Base-by-base conservation (phyloP, 768 basidiomycete genomes). In the Boletellus ananas region DNA sequence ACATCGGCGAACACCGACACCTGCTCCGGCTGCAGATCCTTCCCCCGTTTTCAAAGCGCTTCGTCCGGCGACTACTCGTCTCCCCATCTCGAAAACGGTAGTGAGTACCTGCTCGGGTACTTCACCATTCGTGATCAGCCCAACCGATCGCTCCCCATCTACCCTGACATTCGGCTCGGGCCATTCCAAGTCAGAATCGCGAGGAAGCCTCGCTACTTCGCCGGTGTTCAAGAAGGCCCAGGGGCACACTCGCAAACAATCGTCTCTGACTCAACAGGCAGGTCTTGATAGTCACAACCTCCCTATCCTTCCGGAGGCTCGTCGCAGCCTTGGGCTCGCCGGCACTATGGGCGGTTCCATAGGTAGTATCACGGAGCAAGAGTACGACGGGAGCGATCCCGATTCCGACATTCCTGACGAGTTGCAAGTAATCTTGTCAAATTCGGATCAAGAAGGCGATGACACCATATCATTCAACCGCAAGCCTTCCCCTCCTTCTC, bases 331-430 rank as follows among this genome's bases (percentile, higher is more conserved):
- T 16, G 83, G 85, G 0, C 76, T 86, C 67, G 69, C 72, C 13
- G 86, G 85, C 0, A 88, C 85, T 0, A 77, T 89, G 71, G 86
- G 86, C 10, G 79, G 79, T 1, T 81, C 79, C 0, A 72, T 78
- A 42, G 72, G 72, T 4, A 76, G 76, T 20, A 76, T 76, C 43
- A 66, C 64, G 1, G 75, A 73, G 47, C 70, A 70, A 14, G 75
- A 74, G 17, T 56, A 77, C 8, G 78, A 84, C 34, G 73, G 70
- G 3, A 79, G 78, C 9, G 84, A 88, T 58, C 84, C 79, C 0
- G 83, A 89, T 62, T 86, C 83, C 2, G 87, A 92, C 58, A 86
- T 90, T n/a, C 87, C 90, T 1, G 79, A 86, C 36, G 90, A 91
- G 64, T 63, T 91, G 48, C 81, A 83, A 54, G 72, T 73, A 20